Conservation (phyloP, 75 land plant species). For the Pinus tabuliformis region DNA sequence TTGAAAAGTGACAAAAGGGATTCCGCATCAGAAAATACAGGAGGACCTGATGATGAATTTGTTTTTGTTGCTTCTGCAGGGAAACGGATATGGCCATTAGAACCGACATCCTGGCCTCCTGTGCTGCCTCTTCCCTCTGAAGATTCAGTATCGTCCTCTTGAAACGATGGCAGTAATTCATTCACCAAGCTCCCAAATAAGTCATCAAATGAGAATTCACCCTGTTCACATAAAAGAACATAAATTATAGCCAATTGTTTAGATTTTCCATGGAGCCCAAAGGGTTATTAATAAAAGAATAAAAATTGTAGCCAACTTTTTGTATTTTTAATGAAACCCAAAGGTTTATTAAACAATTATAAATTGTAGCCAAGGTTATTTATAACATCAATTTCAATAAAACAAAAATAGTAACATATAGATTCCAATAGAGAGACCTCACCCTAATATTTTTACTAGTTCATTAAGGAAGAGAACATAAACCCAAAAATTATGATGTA, state of each 20-base stretch:
- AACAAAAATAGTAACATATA: neutral
- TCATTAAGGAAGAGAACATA: neutral
- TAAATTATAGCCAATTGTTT: neutral
- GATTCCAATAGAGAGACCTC: neutral
- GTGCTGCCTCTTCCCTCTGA: slow-evolving; percentile 23
- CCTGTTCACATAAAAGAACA: slow-evolving; percentile 36
- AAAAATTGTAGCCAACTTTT: too few species aligned
- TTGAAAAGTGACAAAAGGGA: slow-evolving; percentile 67
- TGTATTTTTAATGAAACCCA: too few species aligned
- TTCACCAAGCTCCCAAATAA: slow-evolving; percentile 85
- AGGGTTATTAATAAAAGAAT: too few species aligned
- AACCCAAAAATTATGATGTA: neutral
- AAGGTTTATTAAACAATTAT: too few species aligned
- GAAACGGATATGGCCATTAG: slow-evolving; percentile 41
- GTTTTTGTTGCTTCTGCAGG: slow-evolving; percentile 21
- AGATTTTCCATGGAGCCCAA: neutral
- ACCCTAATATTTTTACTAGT: neutral
- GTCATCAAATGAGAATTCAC: slow-evolving; percentile 93
- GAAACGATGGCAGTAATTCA: slow-evolving; percentile 66
- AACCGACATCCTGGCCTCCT: slow-evolving; percentile 24
- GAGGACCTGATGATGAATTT: slow-evolving; percentile 23
- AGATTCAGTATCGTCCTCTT: slow-evolving; percentile 62
- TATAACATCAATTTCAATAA: neutral
- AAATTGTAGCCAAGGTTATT: neutral
- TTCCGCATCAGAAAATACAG: slow-evolving; percentile 81